These are phyloP conservation scores for Warburgia ugandensis DNA, from an alignment of 164 flowering plant species.

Conservation along the genomic window DNA sequence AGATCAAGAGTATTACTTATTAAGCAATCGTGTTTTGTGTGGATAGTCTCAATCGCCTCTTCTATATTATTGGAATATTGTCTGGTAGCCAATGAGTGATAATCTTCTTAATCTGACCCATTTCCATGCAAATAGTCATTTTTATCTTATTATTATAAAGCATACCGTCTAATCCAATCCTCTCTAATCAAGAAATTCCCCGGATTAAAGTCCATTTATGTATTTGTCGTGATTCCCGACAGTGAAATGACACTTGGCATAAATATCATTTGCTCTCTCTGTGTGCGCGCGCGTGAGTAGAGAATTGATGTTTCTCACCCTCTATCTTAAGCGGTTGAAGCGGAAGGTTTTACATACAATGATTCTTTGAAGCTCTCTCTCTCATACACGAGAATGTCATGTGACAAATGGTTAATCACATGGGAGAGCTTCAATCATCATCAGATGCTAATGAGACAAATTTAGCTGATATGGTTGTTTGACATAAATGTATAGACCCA, in stretches of 20 bases:
- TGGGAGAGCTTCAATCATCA: constrained; percentile 9
- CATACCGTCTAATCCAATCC: background rate
- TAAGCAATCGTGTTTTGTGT: background rate
- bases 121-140: background rate
- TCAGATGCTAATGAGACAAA: constrained; percentile 2
- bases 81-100: background rate
- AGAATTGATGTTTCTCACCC: background rate
- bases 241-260: background rate
- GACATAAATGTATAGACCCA: too few relatives aligned
- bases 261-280: background rate
- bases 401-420: constrained; percentile 2
- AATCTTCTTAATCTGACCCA: background rate
- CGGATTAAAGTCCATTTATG: background rate
- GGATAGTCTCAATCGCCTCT: background rate
- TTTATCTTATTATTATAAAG: background rate
- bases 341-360: background rate
- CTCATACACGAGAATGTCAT: constrained; percentile 7
- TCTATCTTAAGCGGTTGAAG: background rate
- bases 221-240: background rate
- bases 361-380: background rate
- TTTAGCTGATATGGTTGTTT: constrained; percentile 3
- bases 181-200: background rate
- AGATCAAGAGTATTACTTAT: background rate
- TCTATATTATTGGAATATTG: background rate
- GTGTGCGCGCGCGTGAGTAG: background rate